Evolutionary conservation across 208 protist species (phyloP).

Genomic region (Blastocrithidia nonstop): DNA sequence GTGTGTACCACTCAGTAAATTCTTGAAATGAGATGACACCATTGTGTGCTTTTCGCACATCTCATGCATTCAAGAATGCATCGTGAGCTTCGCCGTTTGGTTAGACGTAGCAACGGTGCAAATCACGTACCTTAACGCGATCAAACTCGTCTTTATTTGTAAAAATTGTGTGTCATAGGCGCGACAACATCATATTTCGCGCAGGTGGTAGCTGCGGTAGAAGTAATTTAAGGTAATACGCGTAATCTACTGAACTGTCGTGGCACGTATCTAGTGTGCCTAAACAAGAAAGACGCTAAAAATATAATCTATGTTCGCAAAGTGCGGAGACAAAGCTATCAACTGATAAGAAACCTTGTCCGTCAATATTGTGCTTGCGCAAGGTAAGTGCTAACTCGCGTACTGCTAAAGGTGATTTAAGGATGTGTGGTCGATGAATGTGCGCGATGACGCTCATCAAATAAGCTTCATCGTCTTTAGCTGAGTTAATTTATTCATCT

Average conservation of each 20-base stretch:
- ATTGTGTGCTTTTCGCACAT: constrained; percentile 34
- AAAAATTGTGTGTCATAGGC: constrained; percentile 51
- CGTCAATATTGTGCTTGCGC: constrained; percentile 10
- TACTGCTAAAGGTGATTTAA: too few species aligned
- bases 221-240: constrained; percentile 46
- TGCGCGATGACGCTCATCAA: too few species aligned
- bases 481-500: too few species aligned
- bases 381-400: constrained; percentile 26
- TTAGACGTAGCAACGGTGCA: constrained; percentile 39
- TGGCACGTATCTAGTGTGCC: constrained; percentile 47
- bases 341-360: constrained; percentile 24
- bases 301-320: constrained; percentile 45
- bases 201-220: constrained; percentile 27
- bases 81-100: constrained; percentile 45
- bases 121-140: constrained; percentile 30
- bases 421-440: too few species aligned
- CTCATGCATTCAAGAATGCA: constrained; percentile 63
- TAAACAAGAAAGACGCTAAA: constrained; percentile 23
- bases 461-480: too few species aligned
- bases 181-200: constrained; percentile 55
- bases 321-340: constrained; percentile 32
- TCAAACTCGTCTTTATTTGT: constrained; percentile 21
- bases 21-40: constrained; percentile 32
- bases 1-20: constrained; percentile 59
- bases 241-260: constrained; percentile 51